Conservation (phyloP, 192 early-diverging fungal genomes). For the Physocladia obscura region DNA sequence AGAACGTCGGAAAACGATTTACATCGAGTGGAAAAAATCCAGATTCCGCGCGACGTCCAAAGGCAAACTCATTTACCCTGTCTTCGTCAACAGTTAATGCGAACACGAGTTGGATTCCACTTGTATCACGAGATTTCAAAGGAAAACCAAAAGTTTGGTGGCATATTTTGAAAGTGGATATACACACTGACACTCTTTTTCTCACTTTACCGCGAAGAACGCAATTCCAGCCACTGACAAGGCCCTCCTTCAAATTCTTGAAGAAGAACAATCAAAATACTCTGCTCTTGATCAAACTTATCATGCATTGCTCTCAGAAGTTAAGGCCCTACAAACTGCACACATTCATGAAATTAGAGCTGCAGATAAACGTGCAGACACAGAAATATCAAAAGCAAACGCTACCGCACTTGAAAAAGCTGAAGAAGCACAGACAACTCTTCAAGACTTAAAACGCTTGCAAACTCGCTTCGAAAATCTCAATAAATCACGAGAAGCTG, state of each 20-base stretch:
- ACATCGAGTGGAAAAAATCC: neutral
- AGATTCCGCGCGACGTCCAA: neutral
- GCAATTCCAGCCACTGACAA: slow-evolving; percentile 42
- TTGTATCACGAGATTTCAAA: slow-evolving; percentile 25
- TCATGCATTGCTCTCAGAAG: slow-evolving; percentile 48
- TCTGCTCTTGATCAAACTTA: slow-evolving; percentile 47
- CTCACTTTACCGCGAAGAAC: neutral
- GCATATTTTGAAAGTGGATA: neutral
- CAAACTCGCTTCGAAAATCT: slow-evolving; percentile 35
- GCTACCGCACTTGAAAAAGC: slow-evolving; percentile 41
- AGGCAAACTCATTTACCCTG: neutral
- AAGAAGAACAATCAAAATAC: slow-evolving; percentile 49
- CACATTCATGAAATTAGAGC: slow-evolving; percentile 50
- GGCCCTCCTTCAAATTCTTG: slow-evolving; percentile 43
- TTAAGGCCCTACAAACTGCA: slow-evolving; percentile 48
- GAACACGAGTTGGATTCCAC: slow-evolving; percentile 7
- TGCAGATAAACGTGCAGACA: slow-evolving; percentile 33
- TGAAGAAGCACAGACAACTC: slow-evolving; percentile 31
- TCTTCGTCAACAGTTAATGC: neutral
- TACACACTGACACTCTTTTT: neutral
- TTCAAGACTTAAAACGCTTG: slow-evolving; percentile 31
- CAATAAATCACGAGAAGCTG: slow-evolving; percentile 22
- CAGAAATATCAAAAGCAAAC: slow-evolving; percentile 30
- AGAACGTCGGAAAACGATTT: neutral
- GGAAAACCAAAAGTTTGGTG: slow-evolving; percentile 25